phyloP scores from a whole-genome alignment of 371 early-diverging fungal genomes.

The Mortierella sp. region DNA sequence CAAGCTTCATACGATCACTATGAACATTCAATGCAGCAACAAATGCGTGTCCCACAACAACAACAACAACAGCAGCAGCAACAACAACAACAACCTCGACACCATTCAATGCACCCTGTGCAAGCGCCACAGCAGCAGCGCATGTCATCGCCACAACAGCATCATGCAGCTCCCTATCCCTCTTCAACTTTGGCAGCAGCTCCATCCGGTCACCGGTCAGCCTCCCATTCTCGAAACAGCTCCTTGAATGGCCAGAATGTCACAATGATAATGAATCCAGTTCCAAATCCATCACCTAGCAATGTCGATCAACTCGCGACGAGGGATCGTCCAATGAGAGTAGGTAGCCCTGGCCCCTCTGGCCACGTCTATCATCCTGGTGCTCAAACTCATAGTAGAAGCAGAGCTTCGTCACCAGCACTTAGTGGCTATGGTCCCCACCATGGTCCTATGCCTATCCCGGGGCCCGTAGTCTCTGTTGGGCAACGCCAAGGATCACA shows the following conservation, averaged over 20 bases:
- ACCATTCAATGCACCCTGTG: background rate
- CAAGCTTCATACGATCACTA: slow-evolving; percentile 12
- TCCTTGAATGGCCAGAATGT: slow-evolving; percentile 22
- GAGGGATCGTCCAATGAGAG: slow-evolving; percentile 25
- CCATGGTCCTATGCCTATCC: slow-evolving; percentile 32
- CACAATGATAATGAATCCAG: slow-evolving; percentile 37
- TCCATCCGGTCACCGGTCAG: slow-evolving; percentile 33
- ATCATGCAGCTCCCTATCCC: slow-evolving; percentile 10
- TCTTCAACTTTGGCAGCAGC: background rate
- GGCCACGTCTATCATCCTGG: slow-evolving; percentile 24
- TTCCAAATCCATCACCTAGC: slow-evolving; percentile 12
- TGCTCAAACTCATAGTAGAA: slow-evolving; percentile 21
- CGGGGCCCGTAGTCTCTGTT: slow-evolving; percentile 14
- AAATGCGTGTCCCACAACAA: slow-evolving; percentile 4
- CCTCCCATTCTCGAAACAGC: slow-evolving; percentile 37
- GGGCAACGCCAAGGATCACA: slow-evolving; percentile 30
- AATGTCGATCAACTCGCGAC: slow-evolving; percentile 15
- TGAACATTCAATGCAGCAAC: slow-evolving; percentile 7
- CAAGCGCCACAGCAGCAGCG: slow-evolving; percentile 13
- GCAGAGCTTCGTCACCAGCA: slow-evolving; percentile 43
- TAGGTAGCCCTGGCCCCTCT: slow-evolving; percentile 27
- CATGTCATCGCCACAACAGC: slow-evolving; percentile 10
- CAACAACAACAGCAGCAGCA: slow-evolving; percentile 10
- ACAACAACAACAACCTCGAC: slow-evolving; percentile 16
- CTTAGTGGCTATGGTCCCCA: slow-evolving; percentile 34